Evolutionary conservation across 176 grass and related monocot genomes (phyloP).

Genomic region (Oryza brachyantha): DNA sequence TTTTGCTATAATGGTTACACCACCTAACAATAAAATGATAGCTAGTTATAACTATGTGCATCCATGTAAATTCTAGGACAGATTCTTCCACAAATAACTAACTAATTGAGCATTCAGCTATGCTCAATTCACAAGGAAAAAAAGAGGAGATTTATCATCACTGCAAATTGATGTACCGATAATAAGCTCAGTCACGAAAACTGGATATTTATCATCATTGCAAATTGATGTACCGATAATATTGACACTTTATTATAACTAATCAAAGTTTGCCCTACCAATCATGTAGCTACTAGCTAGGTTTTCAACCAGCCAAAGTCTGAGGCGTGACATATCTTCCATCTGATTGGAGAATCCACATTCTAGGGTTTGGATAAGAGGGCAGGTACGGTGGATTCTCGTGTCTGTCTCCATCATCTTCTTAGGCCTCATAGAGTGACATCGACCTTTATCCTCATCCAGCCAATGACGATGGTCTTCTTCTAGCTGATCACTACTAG

Average conservation of each 20-base stretch:
- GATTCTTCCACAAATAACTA: too few relatives aligned
- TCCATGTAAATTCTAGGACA: too few relatives aligned
- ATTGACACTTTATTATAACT: background rate
- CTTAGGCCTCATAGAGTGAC: background rate
- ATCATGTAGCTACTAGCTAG: too few relatives aligned
- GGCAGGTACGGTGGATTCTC: slow-evolving; percentile 21
- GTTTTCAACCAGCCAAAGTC: background rate
- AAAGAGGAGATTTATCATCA: too few relatives aligned
- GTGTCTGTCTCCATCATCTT: slow-evolving; percentile 3
- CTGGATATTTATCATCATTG: background rate
- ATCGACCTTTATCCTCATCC: slow-evolving; percentile 17
- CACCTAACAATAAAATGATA: too few relatives aligned
- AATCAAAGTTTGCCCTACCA: background rate
- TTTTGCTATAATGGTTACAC: too few relatives aligned
- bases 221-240: background rate
- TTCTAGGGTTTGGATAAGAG: slow-evolving; percentile 30
- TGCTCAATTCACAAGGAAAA: too few relatives aligned
- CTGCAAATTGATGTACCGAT: background rate
- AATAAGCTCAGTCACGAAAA: too few relatives aligned
- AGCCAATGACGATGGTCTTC: slow-evolving; percentile 1
- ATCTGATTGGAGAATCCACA: slow-evolving; percentile 10
- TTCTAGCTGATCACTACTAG: background rate
- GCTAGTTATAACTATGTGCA: too few relatives aligned
- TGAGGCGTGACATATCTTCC: background rate
- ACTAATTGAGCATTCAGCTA: too few relatives aligned